Conservation (phyloP, 495 filamentous ascomycete genomes). For the Podospora bellae-mahoneyi region DNA sequence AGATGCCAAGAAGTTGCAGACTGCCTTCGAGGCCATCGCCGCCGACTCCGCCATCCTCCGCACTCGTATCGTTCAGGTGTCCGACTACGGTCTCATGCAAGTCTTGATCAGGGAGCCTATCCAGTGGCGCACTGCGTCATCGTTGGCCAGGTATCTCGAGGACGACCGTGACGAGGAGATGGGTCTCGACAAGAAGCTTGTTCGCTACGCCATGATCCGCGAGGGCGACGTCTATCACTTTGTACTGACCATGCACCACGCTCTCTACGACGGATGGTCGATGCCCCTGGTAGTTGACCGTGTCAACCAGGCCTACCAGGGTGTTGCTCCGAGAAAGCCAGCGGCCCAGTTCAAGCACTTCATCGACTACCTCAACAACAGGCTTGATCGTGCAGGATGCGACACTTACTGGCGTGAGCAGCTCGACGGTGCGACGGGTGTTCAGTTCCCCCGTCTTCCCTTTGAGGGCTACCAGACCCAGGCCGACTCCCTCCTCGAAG, state of each 20-base stretch:
- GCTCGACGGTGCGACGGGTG: conserved; percentile 16
- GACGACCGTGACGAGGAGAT: conserved; percentile 29
- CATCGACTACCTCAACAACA: conserved; percentile 39
- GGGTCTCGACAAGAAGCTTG: conserved; percentile 22
- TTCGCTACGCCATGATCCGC: conserved; percentile 25
- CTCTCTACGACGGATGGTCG: conserved; percentile 64
- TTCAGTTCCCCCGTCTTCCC: conserved; percentile 26
- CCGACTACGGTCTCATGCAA: conserved; percentile 48
- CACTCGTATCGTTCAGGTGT: conserved; percentile 54
- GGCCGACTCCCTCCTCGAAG: conserved; percentile 11
- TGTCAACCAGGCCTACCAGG: conserved; percentile 12
- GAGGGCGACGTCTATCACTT: conserved; percentile 13
- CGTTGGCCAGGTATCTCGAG: conserved; percentile 45
- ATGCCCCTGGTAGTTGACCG: conserved; percentile 35
- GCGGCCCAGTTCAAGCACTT: conserved; percentile 27
- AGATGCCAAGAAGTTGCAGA: conserved; percentile 44
- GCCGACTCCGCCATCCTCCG: conserved; percentile 51
- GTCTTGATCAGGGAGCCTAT: conserved; percentile 42
- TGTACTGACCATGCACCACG: conserved; percentile 56
- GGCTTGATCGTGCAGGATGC: conserved; percentile 2
- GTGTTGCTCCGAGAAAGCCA: background rate
- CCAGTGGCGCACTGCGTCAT: conserved; percentile 36
- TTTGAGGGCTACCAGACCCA: conserved; percentile 20
- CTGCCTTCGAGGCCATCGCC: conserved; percentile 52
- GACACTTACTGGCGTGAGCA: conserved; percentile 18